Conservation (phyloP, 2,329 filamentous ascomycete species). For the Ophiostoma triangulosporum region DNA sequence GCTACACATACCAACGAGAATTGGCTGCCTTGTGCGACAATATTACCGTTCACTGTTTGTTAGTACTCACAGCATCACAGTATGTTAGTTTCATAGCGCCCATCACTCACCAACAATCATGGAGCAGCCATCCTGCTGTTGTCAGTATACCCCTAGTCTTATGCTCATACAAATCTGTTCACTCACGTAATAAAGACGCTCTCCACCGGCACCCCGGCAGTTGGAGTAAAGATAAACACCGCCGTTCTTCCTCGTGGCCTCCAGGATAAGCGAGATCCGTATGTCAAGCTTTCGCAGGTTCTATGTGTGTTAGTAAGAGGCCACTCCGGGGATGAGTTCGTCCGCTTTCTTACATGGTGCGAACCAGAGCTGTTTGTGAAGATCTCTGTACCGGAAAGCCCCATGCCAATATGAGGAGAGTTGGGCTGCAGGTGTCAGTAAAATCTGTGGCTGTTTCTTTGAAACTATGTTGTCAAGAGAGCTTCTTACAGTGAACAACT, state of each 20-base stretch:
- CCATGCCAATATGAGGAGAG: constrained; percentile 41
- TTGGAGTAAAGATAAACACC: constrained; percentile 45
- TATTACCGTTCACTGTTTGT: constrained; percentile 38
- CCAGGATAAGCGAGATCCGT: constrained; percentile 48
- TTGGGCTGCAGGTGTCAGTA: constrained; percentile 11
- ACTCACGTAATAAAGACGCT: constrained; percentile 39
- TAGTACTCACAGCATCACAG: background rate
- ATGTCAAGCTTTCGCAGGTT: constrained; percentile 47
- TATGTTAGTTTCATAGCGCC: background rate
- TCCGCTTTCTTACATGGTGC: constrained; percentile 35
- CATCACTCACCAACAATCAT: constrained; percentile 37
- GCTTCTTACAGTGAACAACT: constrained; percentile 15
- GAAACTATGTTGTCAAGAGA: no score
- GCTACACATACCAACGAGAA: constrained; percentile 26
- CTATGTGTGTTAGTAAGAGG: background rate
- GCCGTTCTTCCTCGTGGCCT: constrained; percentile 41
- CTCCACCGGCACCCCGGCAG: constrained; percentile 27
- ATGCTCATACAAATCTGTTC: background rate
- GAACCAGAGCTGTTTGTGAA: constrained; percentile 56
- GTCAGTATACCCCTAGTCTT: background rate
- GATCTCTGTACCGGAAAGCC: constrained; percentile 59
- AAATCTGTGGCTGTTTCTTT: background rate
- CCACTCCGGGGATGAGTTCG: background rate
- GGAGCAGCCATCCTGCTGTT: constrained; percentile 37
- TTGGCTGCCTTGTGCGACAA: constrained; percentile 52